These are phyloP conservation scores for Ophiocordyceps camponoti-saundersi DNA, from an alignment of 2,329 filamentous ascomycete genomes.

Conservation along the genomic window DNA sequence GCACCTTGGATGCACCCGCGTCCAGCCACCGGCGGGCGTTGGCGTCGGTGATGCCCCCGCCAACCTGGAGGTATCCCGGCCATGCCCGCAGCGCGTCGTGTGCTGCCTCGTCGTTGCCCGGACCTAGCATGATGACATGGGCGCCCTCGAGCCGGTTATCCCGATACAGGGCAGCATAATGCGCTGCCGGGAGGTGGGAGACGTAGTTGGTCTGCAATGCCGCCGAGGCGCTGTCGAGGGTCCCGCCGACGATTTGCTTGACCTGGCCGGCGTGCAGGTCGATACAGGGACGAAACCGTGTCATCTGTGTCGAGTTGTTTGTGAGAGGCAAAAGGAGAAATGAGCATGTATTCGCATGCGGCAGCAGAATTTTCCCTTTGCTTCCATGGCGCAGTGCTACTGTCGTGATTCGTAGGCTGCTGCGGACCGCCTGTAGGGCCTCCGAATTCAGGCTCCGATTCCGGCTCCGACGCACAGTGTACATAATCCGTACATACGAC, in stretches of 20 bases:
- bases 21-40: slow-evolving; percentile 82
- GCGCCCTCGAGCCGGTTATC: slow-evolving; percentile 58
- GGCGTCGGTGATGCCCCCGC: slow-evolving; percentile 76
- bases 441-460: not conserved
- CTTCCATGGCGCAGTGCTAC: not conserved
- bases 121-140: slow-evolving; percentile 93
- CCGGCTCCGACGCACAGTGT: not conserved
- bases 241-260: slow-evolving; percentile 96
- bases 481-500: not conserved
- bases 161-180: slow-evolving; percentile 72
- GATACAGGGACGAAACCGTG: slow-evolving; percentile 87
- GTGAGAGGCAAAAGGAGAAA: not conserved
- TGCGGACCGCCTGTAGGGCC: too few species aligned
- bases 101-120: slow-evolving; percentile 69
- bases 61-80: slow-evolving; percentile 70
- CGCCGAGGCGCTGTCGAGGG: slow-evolving; percentile 50
- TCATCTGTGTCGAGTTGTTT: slow-evolving; percentile 42
- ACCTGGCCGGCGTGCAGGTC: slow-evolving; percentile 95
- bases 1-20: slow-evolving; percentile 74
- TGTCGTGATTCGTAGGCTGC: too few species aligned
- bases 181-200: slow-evolving; percentile 61
- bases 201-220: slow-evolving; percentile 83
- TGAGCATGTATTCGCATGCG: not conserved
- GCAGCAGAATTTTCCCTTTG: not conserved
- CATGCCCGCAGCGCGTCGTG: slow-evolving; percentile 61